Evolutionary conservation across 768 basidiomycete genomes (phyloP).

Genomic region (Mycena capillaripes): DNA sequence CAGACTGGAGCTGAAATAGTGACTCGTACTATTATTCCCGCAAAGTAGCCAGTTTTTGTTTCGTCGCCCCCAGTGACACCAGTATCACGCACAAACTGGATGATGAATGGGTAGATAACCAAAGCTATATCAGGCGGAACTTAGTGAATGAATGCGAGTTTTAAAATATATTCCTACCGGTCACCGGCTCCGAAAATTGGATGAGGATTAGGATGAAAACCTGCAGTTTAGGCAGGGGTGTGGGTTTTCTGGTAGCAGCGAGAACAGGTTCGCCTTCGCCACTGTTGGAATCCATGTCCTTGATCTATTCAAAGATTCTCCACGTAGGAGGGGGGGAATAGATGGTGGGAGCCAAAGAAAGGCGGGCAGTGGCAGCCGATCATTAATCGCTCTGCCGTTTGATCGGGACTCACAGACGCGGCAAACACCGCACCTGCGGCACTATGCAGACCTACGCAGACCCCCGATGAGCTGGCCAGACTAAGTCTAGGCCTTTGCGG

Average conservation of each 20-base stretch:
- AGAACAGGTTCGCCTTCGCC: too few species aligned
- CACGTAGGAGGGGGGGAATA: neutral
- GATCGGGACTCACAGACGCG: too few species aligned
- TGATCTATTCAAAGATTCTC: neutral
- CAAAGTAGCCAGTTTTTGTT: slow-evolving; percentile 56
- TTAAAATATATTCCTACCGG: slow-evolving; percentile 14
- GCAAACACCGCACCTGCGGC: too few species aligned
- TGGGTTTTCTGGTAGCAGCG: slow-evolving; percentile 15
- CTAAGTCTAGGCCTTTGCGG: too few species aligned
- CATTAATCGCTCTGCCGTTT: too few species aligned
- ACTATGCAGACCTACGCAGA: too few species aligned
- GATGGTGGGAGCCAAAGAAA: too few species aligned
- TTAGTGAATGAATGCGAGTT: neutral
- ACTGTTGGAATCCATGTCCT: neutral
- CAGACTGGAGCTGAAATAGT: neutral
- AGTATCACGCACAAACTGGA: slow-evolving; percentile 51
- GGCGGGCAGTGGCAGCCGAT: too few species aligned
- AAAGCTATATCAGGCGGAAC: slow-evolving; percentile 35
- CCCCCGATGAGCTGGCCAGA: too few species aligned
- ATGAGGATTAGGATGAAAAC: slow-evolving; percentile 10
- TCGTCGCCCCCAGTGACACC: slow-evolving; percentile 55
- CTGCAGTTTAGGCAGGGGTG: slow-evolving; percentile 49
- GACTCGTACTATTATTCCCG: slow-evolving; percentile 55
- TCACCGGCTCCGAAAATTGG: slow-evolving; percentile 39
- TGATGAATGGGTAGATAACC: slow-evolving; percentile 57